Base-by-base conservation (phyloP, 352 stramenopile species). In the Phytophthora aleatoria region DNA sequence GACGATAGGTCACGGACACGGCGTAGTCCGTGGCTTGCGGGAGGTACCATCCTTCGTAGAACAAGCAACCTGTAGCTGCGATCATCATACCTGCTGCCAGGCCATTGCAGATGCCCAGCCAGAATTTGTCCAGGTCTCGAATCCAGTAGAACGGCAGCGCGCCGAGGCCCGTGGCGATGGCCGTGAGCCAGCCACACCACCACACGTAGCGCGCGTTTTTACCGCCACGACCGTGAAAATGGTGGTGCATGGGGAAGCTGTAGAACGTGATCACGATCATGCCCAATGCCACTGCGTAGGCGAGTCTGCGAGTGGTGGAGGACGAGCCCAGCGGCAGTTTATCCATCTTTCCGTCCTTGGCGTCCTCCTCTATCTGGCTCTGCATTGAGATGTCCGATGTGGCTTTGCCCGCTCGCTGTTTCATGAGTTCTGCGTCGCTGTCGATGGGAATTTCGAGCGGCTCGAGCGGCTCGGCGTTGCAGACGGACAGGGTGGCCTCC, bases 41-140 rank as follows among this genome's bases (percentile, higher is more conserved):
- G 48, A 94, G 84, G 65, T 85, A 81, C 76, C 95, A 85, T 27
- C 85, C 97, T 80, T 99, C 97, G 64, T 93, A 86, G 59, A 99
- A 95, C 33, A 99, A 74, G 44, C 92, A 98, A 53, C 93, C 95
- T 13, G 91, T 98, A 5, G 97, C 97, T 8, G 95, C 95, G 38
- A 99, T 85, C 97, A 99, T 99, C 97, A 99, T 99, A 12, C 97
- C 97, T 11, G 94, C 96, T 3, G 97, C 97, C 28, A 99, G 79
- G 3, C 94, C 84, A 70, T 98, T 99, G 53, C 90, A 98, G 36
- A 99, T 87, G 47, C 94, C 95, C 16, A 98, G 80, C 87, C 90
- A 99, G 70, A 92, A 98, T 53, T 97, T 93, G 57, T 98, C 86
- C 50, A 98, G 79, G 61, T 98, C 78, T 2, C 79, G 81, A 27